phyloP scores from a whole-genome alignment of 345 rosid genomes.

The Raphanus sativus region DNA sequence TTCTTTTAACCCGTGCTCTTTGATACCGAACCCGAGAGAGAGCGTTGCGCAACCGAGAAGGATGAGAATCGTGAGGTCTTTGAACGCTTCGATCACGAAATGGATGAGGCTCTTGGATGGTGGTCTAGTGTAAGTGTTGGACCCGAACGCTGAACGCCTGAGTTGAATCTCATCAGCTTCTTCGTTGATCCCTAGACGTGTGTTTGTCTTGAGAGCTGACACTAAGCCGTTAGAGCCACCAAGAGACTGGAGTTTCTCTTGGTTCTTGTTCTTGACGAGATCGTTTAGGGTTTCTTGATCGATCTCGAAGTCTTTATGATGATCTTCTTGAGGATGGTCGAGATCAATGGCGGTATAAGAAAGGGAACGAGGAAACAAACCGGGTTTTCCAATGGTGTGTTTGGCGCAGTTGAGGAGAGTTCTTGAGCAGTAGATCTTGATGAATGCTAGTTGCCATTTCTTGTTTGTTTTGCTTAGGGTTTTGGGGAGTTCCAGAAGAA shows the following conservation, averaged over 20 bases:
- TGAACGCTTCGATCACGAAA: slow-evolving; percentile 56
- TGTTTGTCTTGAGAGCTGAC: slow-evolving; percentile 42
- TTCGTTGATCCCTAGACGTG: slow-evolving; percentile 46
- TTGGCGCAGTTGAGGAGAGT: slow-evolving; percentile 41
- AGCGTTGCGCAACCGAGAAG: slow-evolving; percentile 59
- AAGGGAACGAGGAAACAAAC: slow-evolving; percentile 26
- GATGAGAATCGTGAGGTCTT: slow-evolving; percentile 57
- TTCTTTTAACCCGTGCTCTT: slow-evolving; percentile 54
- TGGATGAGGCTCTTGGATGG: slow-evolving; percentile 50
- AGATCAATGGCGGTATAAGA: slow-evolving; percentile 35
- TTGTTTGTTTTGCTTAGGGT: slow-evolving; percentile 35
- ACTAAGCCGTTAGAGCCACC: slow-evolving; percentile 50
- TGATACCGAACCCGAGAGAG: slow-evolving; percentile 63
- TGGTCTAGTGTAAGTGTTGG: slow-evolving; percentile 64
- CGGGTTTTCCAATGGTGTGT: neutral
- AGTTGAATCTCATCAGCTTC: slow-evolving; percentile 40
- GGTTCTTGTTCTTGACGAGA: slow-evolving; percentile 48
- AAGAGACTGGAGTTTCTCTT: slow-evolving; percentile 27
- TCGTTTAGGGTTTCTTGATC: slow-evolving; percentile 37
- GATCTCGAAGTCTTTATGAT: slow-evolving; percentile 30
- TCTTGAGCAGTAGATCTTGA: slow-evolving; percentile 53
- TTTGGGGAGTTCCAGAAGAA: slow-evolving; percentile 38
- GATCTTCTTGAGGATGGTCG: neutral
- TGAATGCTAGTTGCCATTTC: slow-evolving; percentile 60
- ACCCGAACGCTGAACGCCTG: slow-evolving; percentile 54